Evolutionary conservation across 306 rosid genomes (phyloP).

Genomic region (Calophaca sinica): DNA sequence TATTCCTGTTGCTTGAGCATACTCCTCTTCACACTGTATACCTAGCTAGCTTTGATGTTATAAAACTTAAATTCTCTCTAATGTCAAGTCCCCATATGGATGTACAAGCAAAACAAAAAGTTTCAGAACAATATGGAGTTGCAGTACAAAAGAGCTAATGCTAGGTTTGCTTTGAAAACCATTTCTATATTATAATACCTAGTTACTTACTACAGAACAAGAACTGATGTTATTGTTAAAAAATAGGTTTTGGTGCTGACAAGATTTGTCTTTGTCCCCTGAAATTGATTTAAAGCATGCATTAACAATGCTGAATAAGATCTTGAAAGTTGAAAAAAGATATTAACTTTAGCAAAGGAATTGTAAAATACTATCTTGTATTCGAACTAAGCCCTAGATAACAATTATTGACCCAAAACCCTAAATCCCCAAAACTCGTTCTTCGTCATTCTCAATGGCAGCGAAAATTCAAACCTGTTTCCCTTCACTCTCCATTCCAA

Average conservation of each 20-base stretch:
- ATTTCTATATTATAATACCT: conserved; percentile 6
- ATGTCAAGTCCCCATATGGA: too few relatives aligned
- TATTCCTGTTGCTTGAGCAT: not conserved
- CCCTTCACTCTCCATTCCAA: conserved; percentile 36
- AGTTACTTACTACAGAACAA: not conserved
- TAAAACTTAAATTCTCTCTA: not conserved
- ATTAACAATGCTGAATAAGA: conserved; percentile 13
- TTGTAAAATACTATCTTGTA: conserved; percentile 14
- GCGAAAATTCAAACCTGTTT: conserved; percentile 40
- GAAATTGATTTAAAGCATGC: conserved; percentile 26
- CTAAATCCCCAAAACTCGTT: conserved; percentile 34
- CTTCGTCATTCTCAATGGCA: conserved; percentile 51
- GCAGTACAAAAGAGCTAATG: not conserved
- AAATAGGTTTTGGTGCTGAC: conserved; percentile 41
- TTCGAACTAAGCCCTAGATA: conserved; percentile 3
- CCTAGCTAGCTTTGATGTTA: too few relatives aligned
- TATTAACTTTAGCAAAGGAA: conserved; percentile 7
- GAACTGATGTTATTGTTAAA: not conserved
- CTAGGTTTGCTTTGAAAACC: conserved; percentile 12
- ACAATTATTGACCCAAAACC: conserved; percentile 11
- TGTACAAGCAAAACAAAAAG: not conserved
- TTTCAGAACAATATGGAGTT: not conserved
- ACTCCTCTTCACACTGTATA: not conserved
- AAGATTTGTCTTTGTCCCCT: conserved; percentile 43
- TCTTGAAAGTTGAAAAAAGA: conserved; percentile 16